Evolutionary conservation across 1,284 basidiomycete species (phyloP), one percentile per base, ranked within the genome.

Genomic region (Leccinum pallidistipes): DNA sequence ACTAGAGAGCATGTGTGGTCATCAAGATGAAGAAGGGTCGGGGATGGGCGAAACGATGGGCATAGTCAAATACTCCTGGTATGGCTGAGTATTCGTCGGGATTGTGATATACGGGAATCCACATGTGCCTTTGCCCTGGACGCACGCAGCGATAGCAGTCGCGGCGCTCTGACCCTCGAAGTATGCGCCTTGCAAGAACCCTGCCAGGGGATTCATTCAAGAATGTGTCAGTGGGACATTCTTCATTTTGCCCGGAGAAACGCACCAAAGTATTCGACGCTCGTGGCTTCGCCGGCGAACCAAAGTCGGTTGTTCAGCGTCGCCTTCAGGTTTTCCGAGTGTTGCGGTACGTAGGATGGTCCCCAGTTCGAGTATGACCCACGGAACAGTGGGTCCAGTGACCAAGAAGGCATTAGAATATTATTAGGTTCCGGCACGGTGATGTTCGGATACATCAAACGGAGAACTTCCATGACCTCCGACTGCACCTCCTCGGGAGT

Each of bases 281-380:
- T 86, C 10, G 82, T 86, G 3, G 83, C 84, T 70, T 88, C 86
- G 3, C 86, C 86, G 0, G 85, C 83, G 66, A 88, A 88, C 79
- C 82, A 86, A 12, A 88, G 72, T 36, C 79, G 75, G 7, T 75
- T 66, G 9, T 54, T 18, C 75, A 2, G 76, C 21, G 82, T 84
- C 3, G 84, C 83, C 27, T 81, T 76, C 52, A 88, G 64, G 66
- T 88, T 86, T 9, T 78, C 74, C 71, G 47, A 27, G 8, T 27
- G 24, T 29, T 79, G 76, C 27, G 76, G 77, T 18, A 81, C 70
- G 64, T 86, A 86, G 3, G 43, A 45, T 10, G 18, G 18, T 45
- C 18, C 86, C 86, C 87, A 89, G 64, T 88, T 90, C 14, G 84
- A 86, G 68, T 86, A 90, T 7, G 86, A 83, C 3, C 88, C 88